Evolutionary conservation across 208 protist genomes (phyloP).

Genomic region (Leishmania aethiopica): DNA sequence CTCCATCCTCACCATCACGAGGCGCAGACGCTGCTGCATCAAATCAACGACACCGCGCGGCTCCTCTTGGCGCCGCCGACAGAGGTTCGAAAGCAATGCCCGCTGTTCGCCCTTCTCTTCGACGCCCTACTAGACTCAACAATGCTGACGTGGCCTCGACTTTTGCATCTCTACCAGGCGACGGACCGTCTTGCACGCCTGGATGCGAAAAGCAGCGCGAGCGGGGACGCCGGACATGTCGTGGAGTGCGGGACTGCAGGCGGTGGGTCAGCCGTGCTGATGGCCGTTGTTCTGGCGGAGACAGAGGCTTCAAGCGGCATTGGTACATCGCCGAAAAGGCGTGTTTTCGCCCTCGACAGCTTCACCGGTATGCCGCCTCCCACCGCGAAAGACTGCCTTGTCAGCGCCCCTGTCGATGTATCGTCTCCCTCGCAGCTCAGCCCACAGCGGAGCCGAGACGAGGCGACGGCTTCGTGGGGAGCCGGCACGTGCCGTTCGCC

Average conservation of each 20-base stretch:
- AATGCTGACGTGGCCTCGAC: slow-evolving; percentile 80
- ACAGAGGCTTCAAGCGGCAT: slow-evolving; percentile 14
- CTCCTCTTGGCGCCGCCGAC: slow-evolving; percentile 45
- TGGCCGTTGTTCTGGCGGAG: slow-evolving; percentile 55
- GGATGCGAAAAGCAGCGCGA: neutral
- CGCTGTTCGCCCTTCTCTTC: slow-evolving; percentile 73
- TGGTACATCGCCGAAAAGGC: slow-evolving; percentile 5
- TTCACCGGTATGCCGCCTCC: slow-evolving; percentile 77
- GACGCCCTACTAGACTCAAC: slow-evolving; percentile 76
- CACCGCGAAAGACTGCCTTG: slow-evolving; percentile 31
- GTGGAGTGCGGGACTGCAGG: slow-evolving; percentile 81
- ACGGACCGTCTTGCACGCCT: slow-evolving; percentile 28
- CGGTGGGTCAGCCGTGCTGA: slow-evolving; percentile 65
- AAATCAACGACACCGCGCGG: slow-evolving; percentile 49
- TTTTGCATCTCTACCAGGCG: slow-evolving; percentile 55
- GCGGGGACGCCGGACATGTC: slow-evolving; percentile 35
- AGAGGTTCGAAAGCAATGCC: slow-evolving; percentile 45
- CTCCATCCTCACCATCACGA: slow-evolving; percentile 40
- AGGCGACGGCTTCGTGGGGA: slow-evolving; percentile 50
- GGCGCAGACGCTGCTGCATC: slow-evolving; percentile 45
- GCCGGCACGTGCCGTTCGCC: slow-evolving; percentile 64
- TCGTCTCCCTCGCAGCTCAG: neutral
- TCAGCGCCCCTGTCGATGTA: neutral
- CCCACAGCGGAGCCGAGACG: neutral
- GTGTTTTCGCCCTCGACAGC: slow-evolving; percentile 73